Base-by-base conservation (phyloP, 2,329 filamentous ascomycete genomes). In the Ophioceras dolichostomum region DNA sequence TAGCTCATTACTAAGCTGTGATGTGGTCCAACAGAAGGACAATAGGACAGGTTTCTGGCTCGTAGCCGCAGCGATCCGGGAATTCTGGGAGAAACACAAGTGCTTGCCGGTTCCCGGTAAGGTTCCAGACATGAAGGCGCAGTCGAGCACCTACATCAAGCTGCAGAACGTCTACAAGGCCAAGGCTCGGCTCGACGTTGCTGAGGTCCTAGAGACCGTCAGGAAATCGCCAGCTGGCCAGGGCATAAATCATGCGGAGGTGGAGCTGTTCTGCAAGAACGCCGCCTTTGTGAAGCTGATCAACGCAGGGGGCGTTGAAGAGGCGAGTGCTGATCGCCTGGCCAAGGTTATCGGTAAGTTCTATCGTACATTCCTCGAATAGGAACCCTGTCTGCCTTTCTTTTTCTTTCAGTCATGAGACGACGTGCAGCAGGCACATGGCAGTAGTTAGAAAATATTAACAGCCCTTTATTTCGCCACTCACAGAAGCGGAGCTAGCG, bases 61-160 rank as follows among this genome's bases (percentile, higher is more conserved):
- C 42, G 89, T 95, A 47, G 83, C 84, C 8, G 70, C 77, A 39
- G 88, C 89, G 0, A 68, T 96, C 39, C 77, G 77, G 42, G 53
- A 70, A 16, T 98, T 98, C 57, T 79, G 89, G 56, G 58, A 71
- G 9, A 75, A 75, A 38, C 76, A 95, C 53, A 62, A 69, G 7
- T 70, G 79, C 20, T 68, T 98, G 5, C 91, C 91, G 13, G 66
- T 98, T 0, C 81, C 88, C 1, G 93, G 91, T 10, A 78, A 81
- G 3, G 66, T 98, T 2, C 91, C 93, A 2, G 91, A 98, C 56
- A 98, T 98, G 91, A 98, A 98, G 64, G 87, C 91, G 3, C 76
- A 89, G 53, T 94, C 88, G 4, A 76, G 70, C 39, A 82, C 93
- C 43, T 98, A 98, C 61, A 81, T 98, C 46, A 70, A 79, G 49